Conservation (phyloP, 1,139 yeast genomes). For the Meyerozyma guilliermondii region DNA sequence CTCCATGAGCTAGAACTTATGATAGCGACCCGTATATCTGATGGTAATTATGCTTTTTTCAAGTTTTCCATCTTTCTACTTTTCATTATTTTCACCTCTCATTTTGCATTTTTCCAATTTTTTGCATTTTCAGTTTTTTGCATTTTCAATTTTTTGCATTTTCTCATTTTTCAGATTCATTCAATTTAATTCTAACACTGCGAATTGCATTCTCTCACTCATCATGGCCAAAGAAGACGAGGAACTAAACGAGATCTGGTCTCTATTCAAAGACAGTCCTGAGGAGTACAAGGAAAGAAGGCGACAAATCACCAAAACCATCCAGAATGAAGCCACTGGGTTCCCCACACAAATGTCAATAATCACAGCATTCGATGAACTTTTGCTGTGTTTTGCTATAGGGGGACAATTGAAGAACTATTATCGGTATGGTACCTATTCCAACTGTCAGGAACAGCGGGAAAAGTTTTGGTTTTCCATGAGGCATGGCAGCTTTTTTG, state of each 20-base stretch:
- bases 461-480: constrained; percentile 81
- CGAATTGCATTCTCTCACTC: neutral
- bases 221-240: constrained; percentile 15
- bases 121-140: too few species aligned
- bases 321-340: constrained; percentile 18
- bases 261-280: constrained; percentile 29
- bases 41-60: too few species aligned
- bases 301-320: constrained; percentile 22
- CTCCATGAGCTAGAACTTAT: too few species aligned
- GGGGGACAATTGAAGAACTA: constrained; percentile 85
- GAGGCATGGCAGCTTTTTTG: constrained; percentile 39
- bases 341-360: constrained; percentile 36
- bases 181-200: neutral
- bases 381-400: constrained; percentile 77
- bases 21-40: too few species aligned
- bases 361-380: constrained; percentile 79
- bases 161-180: neutral
- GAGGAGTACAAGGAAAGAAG: constrained; percentile 31
- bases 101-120: too few species aligned
- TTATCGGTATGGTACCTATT: constrained; percentile 76
- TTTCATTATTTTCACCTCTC: too few species aligned
- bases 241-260: constrained; percentile 31
- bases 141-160: too few species aligned
- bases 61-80: too few species aligned
- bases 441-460: constrained; percentile 64